A percentile compares a stretch with the other conserved stretches of the same genome.
phyloP scores from a whole-genome alignment of 2,329 filamentous ascomycete genomes.

The Apiospora koreana region DNA sequence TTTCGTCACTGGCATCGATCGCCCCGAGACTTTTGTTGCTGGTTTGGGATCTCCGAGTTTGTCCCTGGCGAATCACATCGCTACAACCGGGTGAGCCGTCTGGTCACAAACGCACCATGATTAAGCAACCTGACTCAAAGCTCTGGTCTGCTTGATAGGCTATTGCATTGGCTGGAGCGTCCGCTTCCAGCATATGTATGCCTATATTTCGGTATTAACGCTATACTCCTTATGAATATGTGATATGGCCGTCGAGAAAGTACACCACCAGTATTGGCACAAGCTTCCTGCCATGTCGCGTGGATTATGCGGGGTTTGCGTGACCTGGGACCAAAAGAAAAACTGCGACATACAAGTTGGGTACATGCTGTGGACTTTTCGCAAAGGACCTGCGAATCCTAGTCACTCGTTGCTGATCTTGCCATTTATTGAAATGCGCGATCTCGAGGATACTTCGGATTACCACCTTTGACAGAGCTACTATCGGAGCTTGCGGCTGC shows the following conservation, averaged over 20 bases:
- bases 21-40: not conserved
- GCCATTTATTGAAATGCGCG: not conserved
- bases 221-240: not conserved
- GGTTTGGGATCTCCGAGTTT: not conserved
- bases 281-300: not conserved
- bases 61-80: not conserved
- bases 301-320: conserved; percentile 5
- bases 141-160: not conserved
- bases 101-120: not conserved
- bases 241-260: not conserved
- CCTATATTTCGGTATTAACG: not conserved
- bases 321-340: not conserved
- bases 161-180: not conserved
- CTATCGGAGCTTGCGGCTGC: not conserved
- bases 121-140: not conserved
- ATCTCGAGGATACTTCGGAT: not conserved
- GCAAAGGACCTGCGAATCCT: not conserved
- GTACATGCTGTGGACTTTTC: not conserved
- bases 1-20: not conserved
- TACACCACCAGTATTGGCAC: not conserved
- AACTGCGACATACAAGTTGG: not conserved
- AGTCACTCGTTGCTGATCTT: not conserved
- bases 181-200: not conserved
- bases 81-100: not conserved
- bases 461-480: not conserved